These are phyloP conservation scores for Phialophora verrucosa DNA, from an alignment of 2,329 filamentous ascomycete genomes.

Conservation along the genomic window DNA sequence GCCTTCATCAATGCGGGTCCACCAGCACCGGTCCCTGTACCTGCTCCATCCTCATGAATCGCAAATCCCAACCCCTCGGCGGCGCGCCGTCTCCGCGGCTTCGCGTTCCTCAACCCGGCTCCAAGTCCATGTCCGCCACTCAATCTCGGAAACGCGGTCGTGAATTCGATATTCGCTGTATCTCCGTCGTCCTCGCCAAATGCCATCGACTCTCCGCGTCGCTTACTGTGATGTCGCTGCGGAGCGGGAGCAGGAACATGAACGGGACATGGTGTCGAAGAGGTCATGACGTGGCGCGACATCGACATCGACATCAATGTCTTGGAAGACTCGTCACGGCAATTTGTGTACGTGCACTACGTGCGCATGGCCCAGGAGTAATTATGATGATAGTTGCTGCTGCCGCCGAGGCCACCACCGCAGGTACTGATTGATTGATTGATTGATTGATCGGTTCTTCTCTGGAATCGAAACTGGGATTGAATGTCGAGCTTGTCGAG, in stretches of 20 bases:
- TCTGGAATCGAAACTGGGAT: no score
- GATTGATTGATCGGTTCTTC: no score
- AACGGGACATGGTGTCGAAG: slow-evolving; percentile 31
- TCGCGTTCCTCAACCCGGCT: slow-evolving; percentile 18
- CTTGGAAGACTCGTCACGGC: not conserved
- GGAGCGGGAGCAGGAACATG: not conserved
- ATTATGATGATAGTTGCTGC: no score
- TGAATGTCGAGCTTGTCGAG: no score
- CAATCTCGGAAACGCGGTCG: slow-evolving; percentile 45
- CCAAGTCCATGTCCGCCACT: not conserved
- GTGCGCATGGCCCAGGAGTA: no score
- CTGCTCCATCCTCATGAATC: slow-evolving; percentile 48
- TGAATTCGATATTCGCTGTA: slow-evolving; percentile 50
- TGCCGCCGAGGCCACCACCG: no score
- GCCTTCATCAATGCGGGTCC: not conserved
- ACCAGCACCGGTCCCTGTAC: not conserved
- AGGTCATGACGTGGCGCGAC: not conserved
- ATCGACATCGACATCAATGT: not conserved
- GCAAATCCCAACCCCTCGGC: slow-evolving; percentile 42
- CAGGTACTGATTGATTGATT: not conserved
- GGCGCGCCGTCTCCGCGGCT: slow-evolving; percentile 42
- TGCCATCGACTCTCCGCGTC: not conserved
- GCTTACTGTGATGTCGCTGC: not conserved
- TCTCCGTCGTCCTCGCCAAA: slow-evolving; percentile 41
- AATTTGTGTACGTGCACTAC: not conserved